phyloP scores from a whole-genome alignment of 306 rosid species.

The Datisca glomerata region DNA sequence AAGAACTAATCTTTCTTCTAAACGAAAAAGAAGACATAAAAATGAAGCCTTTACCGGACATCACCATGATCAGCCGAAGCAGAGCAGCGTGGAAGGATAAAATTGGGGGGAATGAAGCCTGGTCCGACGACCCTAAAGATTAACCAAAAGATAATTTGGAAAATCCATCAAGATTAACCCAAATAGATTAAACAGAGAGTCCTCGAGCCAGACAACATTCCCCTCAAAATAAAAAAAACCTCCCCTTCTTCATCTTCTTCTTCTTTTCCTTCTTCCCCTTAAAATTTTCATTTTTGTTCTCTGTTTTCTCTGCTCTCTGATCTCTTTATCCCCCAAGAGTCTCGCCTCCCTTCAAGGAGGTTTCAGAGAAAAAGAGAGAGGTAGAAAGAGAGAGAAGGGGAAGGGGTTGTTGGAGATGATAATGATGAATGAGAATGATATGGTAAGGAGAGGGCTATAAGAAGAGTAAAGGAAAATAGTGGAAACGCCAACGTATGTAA shows the following conservation, averaged over 20 bases:
- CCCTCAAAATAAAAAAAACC: constrained; percentile 77
- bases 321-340: constrained; percentile 39
- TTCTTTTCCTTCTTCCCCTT: background rate
- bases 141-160: background rate
- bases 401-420: constrained; percentile 4
- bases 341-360: constrained; percentile 50
- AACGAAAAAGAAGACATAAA: background rate
- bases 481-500: constrained; percentile 27
- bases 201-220: constrained; percentile 99
- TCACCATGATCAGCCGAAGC: constrained; percentile 1
- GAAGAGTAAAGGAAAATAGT: constrained; percentile 11
- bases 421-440: constrained; percentile 31
- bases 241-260: background rate
- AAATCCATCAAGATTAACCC: too few species aligned
- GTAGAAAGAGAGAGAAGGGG: constrained; percentile 4
- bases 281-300: background rate
- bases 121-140: constrained; percentile 79
- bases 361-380: constrained; percentile 14
- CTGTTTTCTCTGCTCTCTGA: constrained; percentile 1
- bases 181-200: constrained; percentile 20
- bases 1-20: background rate
- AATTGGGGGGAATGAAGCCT: constrained; percentile 99
- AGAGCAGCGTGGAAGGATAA: constrained; percentile 29
- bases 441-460: constrained; percentile 29
- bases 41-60: background rate